Base-by-base conservation (phyloP, 768 basidiomycete species). In the Grammothele lineata region DNA sequence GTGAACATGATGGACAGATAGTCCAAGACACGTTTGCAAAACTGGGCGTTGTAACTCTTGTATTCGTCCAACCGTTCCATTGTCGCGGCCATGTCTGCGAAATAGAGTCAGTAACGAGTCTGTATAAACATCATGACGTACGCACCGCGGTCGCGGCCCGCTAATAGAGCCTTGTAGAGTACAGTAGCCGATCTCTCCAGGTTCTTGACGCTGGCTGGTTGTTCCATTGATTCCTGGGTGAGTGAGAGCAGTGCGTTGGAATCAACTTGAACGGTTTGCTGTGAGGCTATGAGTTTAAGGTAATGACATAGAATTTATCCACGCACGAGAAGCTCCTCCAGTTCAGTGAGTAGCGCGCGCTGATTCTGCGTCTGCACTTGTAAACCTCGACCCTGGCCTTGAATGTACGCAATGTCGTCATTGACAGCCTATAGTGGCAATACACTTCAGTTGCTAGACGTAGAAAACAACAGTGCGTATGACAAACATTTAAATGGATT, bases 361-460 rank as follows among this genome's bases (percentile, higher is more conserved):
- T 98, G 95, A 58, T 98, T 99, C 60, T 95, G 92, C 8, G 86
- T 98, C 60, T 98, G 95, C 3, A 98, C 93, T 66, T 99, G 96
- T 27, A 99, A 71, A 54, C 96, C 96, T 38, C 94, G 80, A 62
- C 95, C 93, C 65, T 98, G 95, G 1, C 88, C 88, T 67, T 98
- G 96, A 57, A 99, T 99, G 62, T 82, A 93, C 6, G 78, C 80
- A 45, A 99, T 99, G 62, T 99, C 96, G 48, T 99, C 96, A 43
- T 80, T 81, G 32, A 96, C 95, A 45, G 90, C 87, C 95, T 98
- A 40, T 1, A 9, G 35, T 12, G 6, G 30, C 37, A 23, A 24
- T 9, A 21, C 14, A 2, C 8, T 24, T 14, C 27, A 30, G 14
- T 30, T n/a, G n/a, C n/a, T n/a, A n/a, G n/a, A n/a, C n/a, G 27